These are phyloP conservation scores for Ashbya aceris DNA, from an alignment of 1,139 yeast genomes.

Conservation along the genomic window DNA sequence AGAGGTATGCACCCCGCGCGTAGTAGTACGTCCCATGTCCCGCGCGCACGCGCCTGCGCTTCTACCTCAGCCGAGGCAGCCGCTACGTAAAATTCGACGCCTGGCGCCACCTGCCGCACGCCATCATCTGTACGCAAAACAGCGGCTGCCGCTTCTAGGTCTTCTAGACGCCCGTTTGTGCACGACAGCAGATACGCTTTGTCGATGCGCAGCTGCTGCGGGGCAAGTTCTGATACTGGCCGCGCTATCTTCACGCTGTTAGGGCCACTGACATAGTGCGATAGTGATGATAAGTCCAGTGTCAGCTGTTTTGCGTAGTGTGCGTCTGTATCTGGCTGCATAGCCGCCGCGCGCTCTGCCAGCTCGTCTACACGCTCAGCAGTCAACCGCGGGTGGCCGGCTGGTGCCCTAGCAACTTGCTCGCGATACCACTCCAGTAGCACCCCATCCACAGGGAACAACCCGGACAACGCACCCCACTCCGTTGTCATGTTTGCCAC, in stretches of 20 bases:
- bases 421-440: slow-evolving; percentile 69
- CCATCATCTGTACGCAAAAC: slow-evolving; percentile 33
- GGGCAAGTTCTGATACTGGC: slow-evolving; percentile 64
- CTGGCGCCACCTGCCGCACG: slow-evolving; percentile 70
- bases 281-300: slow-evolving; percentile 69
- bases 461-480: slow-evolving; percentile 98
- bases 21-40: slow-evolving; percentile 84
- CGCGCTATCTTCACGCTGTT: slow-evolving; percentile 89
- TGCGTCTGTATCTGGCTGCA: slow-evolving; percentile 55
- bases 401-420: slow-evolving; percentile 56
- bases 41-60: slow-evolving; percentile 77
- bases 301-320: slow-evolving; percentile 78
- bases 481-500: slow-evolving; percentile 99
- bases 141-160: slow-evolving; percentile 88
- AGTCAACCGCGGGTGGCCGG: slow-evolving; percentile 82
- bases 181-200: slow-evolving; percentile 97
- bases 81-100: slow-evolving; percentile 92
- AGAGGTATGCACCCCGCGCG: slow-evolving; percentile 92
- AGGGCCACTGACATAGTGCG: slow-evolving; percentile 95
- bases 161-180: slow-evolving; percentile 89
- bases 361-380: slow-evolving; percentile 39
- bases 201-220: slow-evolving; percentile 65
- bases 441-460: slow-evolving; percentile 84
- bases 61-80: slow-evolving; percentile 95
- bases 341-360: slow-evolving; percentile 30